Evolutionary conservation across 1,284 basidiomycete species (phyloP).

Genomic region (Cystobasidium slooffiae): DNA sequence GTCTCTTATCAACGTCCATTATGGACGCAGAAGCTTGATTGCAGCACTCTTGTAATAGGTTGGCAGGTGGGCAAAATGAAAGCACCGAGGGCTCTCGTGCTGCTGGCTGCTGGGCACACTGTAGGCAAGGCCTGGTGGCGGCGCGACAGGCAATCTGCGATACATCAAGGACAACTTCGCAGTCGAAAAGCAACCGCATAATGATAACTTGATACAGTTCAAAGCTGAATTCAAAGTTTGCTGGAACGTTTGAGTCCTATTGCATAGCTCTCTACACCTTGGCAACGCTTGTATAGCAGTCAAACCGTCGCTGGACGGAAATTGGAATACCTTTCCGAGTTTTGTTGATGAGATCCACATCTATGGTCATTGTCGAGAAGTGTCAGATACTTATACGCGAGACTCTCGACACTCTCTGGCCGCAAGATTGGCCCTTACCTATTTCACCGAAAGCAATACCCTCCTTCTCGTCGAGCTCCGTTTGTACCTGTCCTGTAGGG

Average conservation of each 20-base stretch:
- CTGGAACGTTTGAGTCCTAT: neutral
- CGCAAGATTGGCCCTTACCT: constrained; percentile 62
- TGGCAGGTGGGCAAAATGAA: no score
- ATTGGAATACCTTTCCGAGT: constrained; percentile 84
- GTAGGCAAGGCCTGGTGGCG: no score
- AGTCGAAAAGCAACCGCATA: no score
- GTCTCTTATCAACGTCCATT: constrained; percentile 28
- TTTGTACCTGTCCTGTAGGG: constrained; percentile 83
- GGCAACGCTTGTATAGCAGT: constrained; percentile 79
- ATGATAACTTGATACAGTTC: no score
- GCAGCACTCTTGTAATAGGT: no score
- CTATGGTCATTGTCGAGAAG: constrained; percentile 59
- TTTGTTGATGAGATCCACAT: constrained; percentile 69
- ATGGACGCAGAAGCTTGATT: neutral
- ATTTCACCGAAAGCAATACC: constrained; percentile 79
- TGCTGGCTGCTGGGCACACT: no score
- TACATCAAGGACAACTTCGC: no score
- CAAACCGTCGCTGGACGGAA: constrained; percentile 83
- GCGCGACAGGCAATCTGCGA: no score
- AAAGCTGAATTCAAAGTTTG: no score
- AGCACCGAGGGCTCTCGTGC: no score
- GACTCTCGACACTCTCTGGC: neutral
- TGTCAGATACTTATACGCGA: neutral
- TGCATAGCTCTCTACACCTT: neutral
- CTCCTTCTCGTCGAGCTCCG: constrained; percentile 78